Evolutionary conservation across 345 rosid species (phyloP).

Genomic region (Anastatica hierochuntica): DNA sequence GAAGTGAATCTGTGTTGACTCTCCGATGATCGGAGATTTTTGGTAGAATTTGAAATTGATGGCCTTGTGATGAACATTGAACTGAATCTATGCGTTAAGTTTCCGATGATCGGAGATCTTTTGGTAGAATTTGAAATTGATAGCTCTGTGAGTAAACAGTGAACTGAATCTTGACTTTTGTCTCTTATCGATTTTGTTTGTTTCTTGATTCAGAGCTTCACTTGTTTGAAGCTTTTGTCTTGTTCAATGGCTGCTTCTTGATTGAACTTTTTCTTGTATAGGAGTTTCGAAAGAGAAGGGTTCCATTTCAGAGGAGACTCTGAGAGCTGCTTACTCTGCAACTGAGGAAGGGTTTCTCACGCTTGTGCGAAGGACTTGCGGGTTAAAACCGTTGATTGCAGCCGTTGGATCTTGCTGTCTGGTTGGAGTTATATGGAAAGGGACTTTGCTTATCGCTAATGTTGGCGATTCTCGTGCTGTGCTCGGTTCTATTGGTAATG

Average conservation of each 20-base stretch:
- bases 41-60: not conserved
- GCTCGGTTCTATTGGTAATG: conserved; percentile 42
- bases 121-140: not conserved
- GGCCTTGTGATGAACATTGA: conserved; percentile 12
- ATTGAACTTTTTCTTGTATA: conserved; percentile 20
- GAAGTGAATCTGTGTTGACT: conserved; percentile 11
- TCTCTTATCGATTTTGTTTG: not conserved
- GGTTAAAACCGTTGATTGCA: conserved; percentile 68
- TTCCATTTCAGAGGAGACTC: conserved; percentile 56
- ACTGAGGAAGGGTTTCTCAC: conserved; percentile 92
- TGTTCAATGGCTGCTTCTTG: conserved; percentile 11
- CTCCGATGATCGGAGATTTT: not conserved
- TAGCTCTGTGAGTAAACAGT: not conserved
- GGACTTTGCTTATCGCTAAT: conserved; percentile 74
- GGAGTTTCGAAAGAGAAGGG: conserved; percentile 55
- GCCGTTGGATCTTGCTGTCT: conserved; percentile 91
- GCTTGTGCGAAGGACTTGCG: conserved; percentile 59
- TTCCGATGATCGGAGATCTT: not conserved
- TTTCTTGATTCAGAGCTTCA: conserved; percentile 1
- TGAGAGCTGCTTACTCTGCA: conserved; percentile 56
- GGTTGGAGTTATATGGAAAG: conserved; percentile 79
- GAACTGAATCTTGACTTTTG: conserved; percentile 19
- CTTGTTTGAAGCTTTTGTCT: conserved; percentile 1
- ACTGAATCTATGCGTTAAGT: conserved; percentile 1
- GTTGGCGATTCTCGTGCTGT: conserved; percentile 96